These are phyloP conservation scores for Inosperma sp. DNA, from an alignment of 768 basidiomycete species.

Conservation along the genomic window DNA sequence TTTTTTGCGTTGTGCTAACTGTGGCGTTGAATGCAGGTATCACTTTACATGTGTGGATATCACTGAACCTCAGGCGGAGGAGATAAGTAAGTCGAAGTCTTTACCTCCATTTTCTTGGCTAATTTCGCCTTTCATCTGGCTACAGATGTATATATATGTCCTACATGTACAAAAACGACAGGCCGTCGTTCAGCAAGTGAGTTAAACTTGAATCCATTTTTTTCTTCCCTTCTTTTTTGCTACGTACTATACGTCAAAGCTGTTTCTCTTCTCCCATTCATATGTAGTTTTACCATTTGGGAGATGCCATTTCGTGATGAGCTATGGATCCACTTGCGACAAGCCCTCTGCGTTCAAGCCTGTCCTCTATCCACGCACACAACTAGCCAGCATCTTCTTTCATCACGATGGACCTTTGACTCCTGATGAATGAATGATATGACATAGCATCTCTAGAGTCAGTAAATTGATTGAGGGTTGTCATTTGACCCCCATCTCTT, in stretches of 20 bases:
- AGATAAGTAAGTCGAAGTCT: constrained; percentile 59
- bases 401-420: constrained; percentile 1
- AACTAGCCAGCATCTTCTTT: neutral
- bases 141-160: constrained; percentile 55
- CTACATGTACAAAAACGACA: constrained; percentile 53
- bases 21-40: constrained; percentile 48
- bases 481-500: constrained; percentile 2
- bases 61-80: constrained; percentile 59
- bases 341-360: constrained; percentile 19
- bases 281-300: constrained; percentile 11
- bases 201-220: constrained; percentile 59
- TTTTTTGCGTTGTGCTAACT: neutral
- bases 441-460: neutral
- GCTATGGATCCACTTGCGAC: constrained; percentile 1
- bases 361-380: too few relatives aligned
- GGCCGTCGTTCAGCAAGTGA: constrained; percentile 73
- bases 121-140: constrained; percentile 11
- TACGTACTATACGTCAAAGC: constrained; percentile 22
- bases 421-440: constrained; percentile 2
- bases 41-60: constrained; percentile 77
- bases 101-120: constrained; percentile 1
- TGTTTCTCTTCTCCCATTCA: constrained; percentile 5
- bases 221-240: constrained; percentile 18
- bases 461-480: neutral
- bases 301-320: constrained; percentile 6